Percentiles rank a stretch among this genome's conserved stretches.
phyloP scores from a whole-genome alignment of 2,329 filamentous ascomycete genomes.

The Bimuria novae-zelandiae region DNA sequence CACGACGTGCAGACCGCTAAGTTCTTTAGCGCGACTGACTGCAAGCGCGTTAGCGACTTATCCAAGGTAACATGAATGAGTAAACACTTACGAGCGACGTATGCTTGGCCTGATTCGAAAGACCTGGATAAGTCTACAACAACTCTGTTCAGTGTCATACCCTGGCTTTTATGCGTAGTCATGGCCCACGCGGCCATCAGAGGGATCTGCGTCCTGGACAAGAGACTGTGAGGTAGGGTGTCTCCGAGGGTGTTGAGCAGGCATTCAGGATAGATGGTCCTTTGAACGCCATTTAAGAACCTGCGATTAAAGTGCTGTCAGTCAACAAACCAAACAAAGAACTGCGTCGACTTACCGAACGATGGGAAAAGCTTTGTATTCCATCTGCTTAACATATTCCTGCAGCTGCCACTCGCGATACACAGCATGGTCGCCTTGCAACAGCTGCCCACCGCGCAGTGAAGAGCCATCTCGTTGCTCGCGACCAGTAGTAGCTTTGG shows the following conservation, averaged over 20 bases:
- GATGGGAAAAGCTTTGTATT: constrained; percentile 53
- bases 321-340: too few species aligned
- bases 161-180: constrained; percentile 62
- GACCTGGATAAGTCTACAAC: constrained; percentile 58
- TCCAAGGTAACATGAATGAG: background rate
- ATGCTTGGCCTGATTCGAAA: constrained; percentile 64
- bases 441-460: constrained; percentile 8
- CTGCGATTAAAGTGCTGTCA: background rate
- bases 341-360: constrained; percentile 40
- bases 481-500: constrained; percentile 20
- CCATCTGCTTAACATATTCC: constrained; percentile 44
- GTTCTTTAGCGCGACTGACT: constrained; percentile 59
- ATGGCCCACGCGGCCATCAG: constrained; percentile 65
- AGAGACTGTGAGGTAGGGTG: constrained; percentile 51
- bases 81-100: constrained; percentile 57
- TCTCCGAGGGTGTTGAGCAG: constrained; percentile 55
- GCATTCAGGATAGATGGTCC: constrained; percentile 59
- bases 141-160: constrained; percentile 65
- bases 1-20: constrained; percentile 55
- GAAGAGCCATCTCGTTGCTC: constrained; percentile 2
- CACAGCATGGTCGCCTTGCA: constrained; percentile 47
- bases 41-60: background rate
- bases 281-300: constrained; percentile 55
- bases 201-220: constrained; percentile 65
- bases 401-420: constrained; percentile 46